Evolutionary conservation across 2,329 filamentous ascomycete species (phyloP).

Genomic region (Colletotrichum sp.): DNA sequence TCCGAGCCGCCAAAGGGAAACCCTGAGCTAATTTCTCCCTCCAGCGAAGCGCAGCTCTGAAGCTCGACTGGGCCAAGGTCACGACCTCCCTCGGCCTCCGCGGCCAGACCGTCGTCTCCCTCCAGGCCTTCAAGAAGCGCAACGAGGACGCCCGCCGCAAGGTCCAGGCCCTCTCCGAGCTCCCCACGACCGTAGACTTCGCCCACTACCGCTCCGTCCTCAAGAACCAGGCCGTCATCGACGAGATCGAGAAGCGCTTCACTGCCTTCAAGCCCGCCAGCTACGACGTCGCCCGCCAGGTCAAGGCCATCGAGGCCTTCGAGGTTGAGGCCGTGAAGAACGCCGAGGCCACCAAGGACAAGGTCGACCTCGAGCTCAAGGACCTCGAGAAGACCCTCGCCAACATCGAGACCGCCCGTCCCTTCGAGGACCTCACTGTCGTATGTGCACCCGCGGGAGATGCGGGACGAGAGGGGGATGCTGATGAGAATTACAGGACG

Average conservation of each 20-base stretch:
- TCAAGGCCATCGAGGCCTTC: slow-evolving; percentile 98
- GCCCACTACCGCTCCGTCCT: slow-evolving; percentile 86
- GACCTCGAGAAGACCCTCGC: slow-evolving; percentile 92
- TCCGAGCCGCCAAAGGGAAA: neutral
- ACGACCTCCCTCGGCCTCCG: slow-evolving; percentile 93
- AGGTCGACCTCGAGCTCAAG: slow-evolving; percentile 93
- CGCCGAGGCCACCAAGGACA: slow-evolving; percentile 94
- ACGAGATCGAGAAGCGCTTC: slow-evolving; percentile 98
- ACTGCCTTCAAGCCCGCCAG: slow-evolving; percentile 86
- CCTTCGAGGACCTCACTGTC: slow-evolving; percentile 96
- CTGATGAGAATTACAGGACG: slow-evolving; percentile 67
- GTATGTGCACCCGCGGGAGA: slow-evolving; percentile 62
- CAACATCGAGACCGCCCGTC: slow-evolving; percentile 96
- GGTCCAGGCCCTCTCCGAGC: slow-evolving; percentile 82
- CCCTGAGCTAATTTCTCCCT: slow-evolving; percentile 60
- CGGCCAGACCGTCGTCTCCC: slow-evolving; percentile 88
- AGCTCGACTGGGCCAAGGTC: slow-evolving; percentile 99
- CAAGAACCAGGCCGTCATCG: slow-evolving; percentile 94
- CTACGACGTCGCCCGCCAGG: slow-evolving; percentile 91
- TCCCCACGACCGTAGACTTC: slow-evolving; percentile 90
- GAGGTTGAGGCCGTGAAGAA: slow-evolving; percentile 97
- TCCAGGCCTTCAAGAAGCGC: slow-evolving; percentile 98
- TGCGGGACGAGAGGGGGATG: neutral
- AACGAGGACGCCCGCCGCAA: slow-evolving; percentile 98
- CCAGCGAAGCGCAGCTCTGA: slow-evolving; percentile 97